These are phyloP conservation scores for Heracleum sosnowskyi DNA, from an alignment of 129 eudicot species.

Conservation along the genomic window DNA sequence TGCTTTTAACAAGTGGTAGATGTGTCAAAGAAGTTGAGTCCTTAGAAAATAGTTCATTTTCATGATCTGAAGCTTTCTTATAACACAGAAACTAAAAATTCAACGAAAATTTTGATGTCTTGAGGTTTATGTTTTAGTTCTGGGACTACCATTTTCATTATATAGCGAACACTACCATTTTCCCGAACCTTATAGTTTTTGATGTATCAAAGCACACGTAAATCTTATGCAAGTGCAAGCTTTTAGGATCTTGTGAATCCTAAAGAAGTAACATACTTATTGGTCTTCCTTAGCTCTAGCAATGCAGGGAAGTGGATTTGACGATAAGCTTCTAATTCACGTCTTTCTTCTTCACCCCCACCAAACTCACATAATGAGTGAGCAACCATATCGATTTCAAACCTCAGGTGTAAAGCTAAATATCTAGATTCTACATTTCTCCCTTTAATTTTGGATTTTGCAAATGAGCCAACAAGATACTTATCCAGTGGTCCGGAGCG, in stretches of 20 bases:
- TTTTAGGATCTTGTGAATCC: background rate
- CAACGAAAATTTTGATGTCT: background rate
- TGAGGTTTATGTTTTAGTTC: background rate
- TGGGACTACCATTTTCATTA: too few species aligned
- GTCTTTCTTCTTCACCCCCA: constrained; percentile 86
- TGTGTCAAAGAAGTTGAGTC: background rate
- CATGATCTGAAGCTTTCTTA: background rate
- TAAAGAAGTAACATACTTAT: constrained; percentile 44
- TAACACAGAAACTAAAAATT: background rate
- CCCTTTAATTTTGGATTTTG: constrained; percentile 38
- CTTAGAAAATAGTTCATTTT: background rate
- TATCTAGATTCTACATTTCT: constrained; percentile 43
- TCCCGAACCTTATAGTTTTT: background rate
- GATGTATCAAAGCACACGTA: too few species aligned
- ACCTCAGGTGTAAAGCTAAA: constrained; percentile 89
- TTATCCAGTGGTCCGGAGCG: constrained; percentile 61
- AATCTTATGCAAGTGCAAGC: background rate
- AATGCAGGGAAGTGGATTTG: constrained; percentile 79
- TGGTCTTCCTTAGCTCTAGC: constrained; percentile 43
- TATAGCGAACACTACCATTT: too few species aligned
- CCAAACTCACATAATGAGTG: constrained; percentile 96
- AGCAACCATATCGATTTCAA: constrained; percentile 99
- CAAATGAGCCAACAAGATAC: constrained; percentile 74
- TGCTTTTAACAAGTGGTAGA: background rate
- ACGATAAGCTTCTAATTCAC: constrained; percentile 85